Conservation (phyloP, 2,329 filamentous ascomycete genomes). For the Microdochium trichocladiopsis region DNA sequence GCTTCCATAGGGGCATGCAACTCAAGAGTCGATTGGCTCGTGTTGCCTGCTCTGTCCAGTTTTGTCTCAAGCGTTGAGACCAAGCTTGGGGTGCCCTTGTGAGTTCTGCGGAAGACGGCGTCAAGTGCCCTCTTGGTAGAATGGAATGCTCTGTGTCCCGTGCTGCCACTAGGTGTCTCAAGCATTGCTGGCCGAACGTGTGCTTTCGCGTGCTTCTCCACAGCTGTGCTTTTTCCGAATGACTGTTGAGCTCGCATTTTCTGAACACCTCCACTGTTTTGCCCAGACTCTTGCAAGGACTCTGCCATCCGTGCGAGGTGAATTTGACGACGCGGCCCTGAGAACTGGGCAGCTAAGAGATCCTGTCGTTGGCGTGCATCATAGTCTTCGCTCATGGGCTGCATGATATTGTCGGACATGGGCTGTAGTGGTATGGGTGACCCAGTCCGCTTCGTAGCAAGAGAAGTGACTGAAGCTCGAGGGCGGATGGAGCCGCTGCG, state of each 20-base stretch:
- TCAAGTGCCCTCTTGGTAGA: slow-evolving; percentile 48
- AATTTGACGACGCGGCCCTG: slow-evolving; percentile 14
- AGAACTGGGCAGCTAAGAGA: slow-evolving; percentile 13
- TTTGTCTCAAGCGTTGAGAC: neutral
- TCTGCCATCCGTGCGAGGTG: slow-evolving; percentile 20
- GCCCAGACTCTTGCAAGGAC: slow-evolving; percentile 17
- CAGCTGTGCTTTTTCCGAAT: neutral
- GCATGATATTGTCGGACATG: slow-evolving; percentile 12
- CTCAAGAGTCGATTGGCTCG: neutral
- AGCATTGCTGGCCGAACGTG: slow-evolving; percentile 45
- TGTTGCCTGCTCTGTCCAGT: neutral
- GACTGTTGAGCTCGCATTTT: too few relatives aligned
- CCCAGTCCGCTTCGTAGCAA: slow-evolving; percentile 10
- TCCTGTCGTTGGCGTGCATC: slow-evolving; percentile 2
- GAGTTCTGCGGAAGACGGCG: slow-evolving; percentile 38
- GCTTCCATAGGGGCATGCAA: neutral
- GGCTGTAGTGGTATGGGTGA: slow-evolving; percentile 11
- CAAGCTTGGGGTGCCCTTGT: slow-evolving; percentile 11
- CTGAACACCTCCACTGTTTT: too few relatives aligned
- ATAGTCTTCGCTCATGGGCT: neutral
- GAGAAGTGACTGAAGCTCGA: slow-evolving; percentile 22
- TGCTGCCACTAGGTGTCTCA: slow-evolving; percentile 35
- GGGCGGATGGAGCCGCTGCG: slow-evolving; percentile 43
- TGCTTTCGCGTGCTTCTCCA: slow-evolving; percentile 3
- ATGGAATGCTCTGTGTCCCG: slow-evolving; percentile 33